Percentiles rank a stretch among this genome's conserved stretches.
These are phyloP conservation scores for Sarocladium strictum DNA, from an alignment of 2,329 filamentous ascomycete genomes.

Conservation along the genomic window DNA sequence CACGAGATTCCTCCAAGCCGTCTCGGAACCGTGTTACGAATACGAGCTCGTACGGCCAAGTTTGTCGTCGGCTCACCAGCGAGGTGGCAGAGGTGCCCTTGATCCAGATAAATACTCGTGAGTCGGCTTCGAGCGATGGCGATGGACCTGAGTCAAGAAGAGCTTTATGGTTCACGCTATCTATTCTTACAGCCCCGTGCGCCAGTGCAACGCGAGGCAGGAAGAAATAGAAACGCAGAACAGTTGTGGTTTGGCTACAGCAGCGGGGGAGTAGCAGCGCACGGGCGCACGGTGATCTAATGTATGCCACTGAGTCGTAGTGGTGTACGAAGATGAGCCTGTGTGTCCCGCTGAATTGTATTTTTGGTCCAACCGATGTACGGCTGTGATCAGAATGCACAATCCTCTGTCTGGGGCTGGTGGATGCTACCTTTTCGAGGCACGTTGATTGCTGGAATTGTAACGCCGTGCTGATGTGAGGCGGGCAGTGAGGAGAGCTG, in stretches of 20 bases:
- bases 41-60: neutral
- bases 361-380: constrained; percentile 2
- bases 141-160: neutral
- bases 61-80: neutral
- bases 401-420: neutral
- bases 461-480: constrained; percentile 8
- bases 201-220: neutral
- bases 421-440: neutral
- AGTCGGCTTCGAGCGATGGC: too few relatives aligned
- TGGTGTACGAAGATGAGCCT: neutral
- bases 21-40: neutral
- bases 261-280: neutral
- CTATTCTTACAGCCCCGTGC: constrained; percentile 4
- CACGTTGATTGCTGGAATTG: constrained; percentile 4
- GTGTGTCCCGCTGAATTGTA: neutral
- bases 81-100: neutral
- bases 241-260: neutral
- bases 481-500: neutral
- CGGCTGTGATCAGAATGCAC: neutral
- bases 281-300: constrained; percentile 1
- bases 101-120: neutral
- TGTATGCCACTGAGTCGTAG: neutral
- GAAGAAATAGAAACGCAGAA: neutral
- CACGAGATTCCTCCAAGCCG: neutral
- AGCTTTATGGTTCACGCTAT: neutral